Base-by-base conservation (phyloP, 2,329 filamentous ascomycete species). In the Diaporthe citrichinensis region DNA sequence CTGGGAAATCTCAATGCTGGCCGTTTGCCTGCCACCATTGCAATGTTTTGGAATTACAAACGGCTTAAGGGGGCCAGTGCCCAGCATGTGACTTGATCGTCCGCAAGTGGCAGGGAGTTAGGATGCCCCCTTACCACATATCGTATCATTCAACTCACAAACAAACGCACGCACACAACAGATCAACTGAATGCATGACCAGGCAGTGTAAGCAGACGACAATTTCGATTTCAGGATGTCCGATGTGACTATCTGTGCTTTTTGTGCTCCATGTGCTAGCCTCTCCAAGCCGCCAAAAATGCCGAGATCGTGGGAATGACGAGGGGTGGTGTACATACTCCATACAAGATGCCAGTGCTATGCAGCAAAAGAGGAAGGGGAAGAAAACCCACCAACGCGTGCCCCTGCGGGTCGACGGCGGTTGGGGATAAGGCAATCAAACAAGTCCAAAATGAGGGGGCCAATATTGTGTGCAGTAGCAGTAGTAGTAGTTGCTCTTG, bases 291-390 rank as follows among this genome's bases (percentile, higher is more conserved):
- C 31, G 49, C 49, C 65, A 55, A 69, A 68, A 68, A 65, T 65
- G 71, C 71, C 71, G 34, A 31, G 51, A 55, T 41, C 34, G 53
- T 65, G 49, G 36, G 25, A 46, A 65, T 34, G 49, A 41, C 28
- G 28, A 53, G 39, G 61, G 55, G 34, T 73, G 55, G 39, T 55
- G 53, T 59, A 71, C 55, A 61, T 53, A 73, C 71, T 65, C 71
- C 71, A 62, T 73, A 73, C 71, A 73, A 73, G 36, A 73, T 73
- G 71, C 71, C 71, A 55, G 44, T 75, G 73, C 73, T 75, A 75
- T 75, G 73, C 73, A 72, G 73, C 73, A 65, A 75, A 75, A 49
- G 39, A 65, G 61, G 25, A 34, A 34, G 61, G 23, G 61, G 41
- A 31, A 65, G 61, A 25, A 14, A 61, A 31, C 14, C 28, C 28